Evolutionary conservation across 2,329 filamentous ascomycete genomes (phyloP).

Genomic region (Xylariaceae sp.): DNA sequence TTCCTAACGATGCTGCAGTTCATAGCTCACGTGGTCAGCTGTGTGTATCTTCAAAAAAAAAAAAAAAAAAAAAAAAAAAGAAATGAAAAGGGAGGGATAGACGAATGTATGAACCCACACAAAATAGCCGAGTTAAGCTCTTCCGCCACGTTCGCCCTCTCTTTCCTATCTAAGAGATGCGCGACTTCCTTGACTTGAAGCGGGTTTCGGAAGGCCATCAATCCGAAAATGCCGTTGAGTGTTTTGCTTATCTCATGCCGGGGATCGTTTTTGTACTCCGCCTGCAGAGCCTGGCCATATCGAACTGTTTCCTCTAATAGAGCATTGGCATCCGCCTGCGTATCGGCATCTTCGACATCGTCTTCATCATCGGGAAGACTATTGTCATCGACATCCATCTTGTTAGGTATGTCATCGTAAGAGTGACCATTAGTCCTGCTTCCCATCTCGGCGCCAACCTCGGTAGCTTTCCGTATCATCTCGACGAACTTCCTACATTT

Average conservation of each 20-base stretch:
- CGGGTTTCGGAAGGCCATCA: constrained; percentile 83
- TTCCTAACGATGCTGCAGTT: constrained; percentile 74
- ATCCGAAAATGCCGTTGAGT: constrained; percentile 79
- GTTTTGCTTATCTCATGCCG: constrained; percentile 67
- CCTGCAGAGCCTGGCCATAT: constrained; percentile 75
- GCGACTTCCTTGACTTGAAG: constrained; percentile 69
- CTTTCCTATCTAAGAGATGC: constrained; percentile 71
- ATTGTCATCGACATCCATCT: neutral
- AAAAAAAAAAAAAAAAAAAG: too few relatives aligned
- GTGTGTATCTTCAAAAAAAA: too few relatives aligned
- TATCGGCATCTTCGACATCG: neutral
- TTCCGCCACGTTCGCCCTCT: constrained; percentile 77
- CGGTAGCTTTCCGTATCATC: constrained; percentile 75
- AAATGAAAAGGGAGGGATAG: neutral
- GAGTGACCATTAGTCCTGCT: constrained; percentile 38
- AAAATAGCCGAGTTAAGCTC: constrained; percentile 92
- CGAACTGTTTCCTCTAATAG: constrained; percentile 67
- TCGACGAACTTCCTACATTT: constrained; percentile 92
- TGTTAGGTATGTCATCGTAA: constrained; percentile 12
- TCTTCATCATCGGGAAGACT: neutral
- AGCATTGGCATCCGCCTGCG: constrained; percentile 20
- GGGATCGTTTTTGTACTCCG: constrained; percentile 71
- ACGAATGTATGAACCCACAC: constrained; percentile 50
- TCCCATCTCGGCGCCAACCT: constrained; percentile 51
- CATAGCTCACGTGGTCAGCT: too few relatives aligned